Evolutionary conservation across 2,329 filamentous ascomycete species (phyloP).

Genomic region (Thyridium curvatum): DNA sequence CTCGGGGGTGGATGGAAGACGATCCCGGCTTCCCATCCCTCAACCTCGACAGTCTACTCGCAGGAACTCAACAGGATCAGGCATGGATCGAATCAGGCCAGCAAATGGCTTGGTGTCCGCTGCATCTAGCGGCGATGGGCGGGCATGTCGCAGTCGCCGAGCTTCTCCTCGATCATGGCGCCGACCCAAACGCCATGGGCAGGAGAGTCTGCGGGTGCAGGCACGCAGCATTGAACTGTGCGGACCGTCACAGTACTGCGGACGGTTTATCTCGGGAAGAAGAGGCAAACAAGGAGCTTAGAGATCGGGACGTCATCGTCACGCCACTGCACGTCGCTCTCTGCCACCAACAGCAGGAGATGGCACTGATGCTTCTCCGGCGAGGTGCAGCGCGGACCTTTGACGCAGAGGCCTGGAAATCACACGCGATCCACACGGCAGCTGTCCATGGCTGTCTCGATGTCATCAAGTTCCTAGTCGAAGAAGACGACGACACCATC

Average conservation of each 20-base stretch:
- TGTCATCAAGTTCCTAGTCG: background rate
- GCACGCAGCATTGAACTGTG: background rate
- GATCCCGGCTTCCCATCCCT: no score
- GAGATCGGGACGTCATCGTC: background rate
- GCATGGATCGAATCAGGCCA: no score
- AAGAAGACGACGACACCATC: background rate
- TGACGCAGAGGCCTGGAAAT: background rate
- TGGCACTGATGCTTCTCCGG: background rate
- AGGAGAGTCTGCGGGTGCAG: no score
- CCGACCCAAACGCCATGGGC: background rate
- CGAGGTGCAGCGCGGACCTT: background rate
- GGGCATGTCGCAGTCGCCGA: background rate
- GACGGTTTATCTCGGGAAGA: no score
- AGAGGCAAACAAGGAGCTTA: no score
- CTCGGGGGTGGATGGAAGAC: no score
- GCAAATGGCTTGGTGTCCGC: background rate
- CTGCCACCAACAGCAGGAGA: background rate
- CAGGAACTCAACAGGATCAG: no score
- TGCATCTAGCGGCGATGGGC: background rate
- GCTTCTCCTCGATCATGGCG: background rate
- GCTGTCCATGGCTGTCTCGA: background rate
- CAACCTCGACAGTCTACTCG: no score
- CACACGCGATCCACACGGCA: background rate
- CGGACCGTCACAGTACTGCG: no score
- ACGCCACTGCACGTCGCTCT: background rate